These are phyloP conservation scores for Phytophthora macrochlamydospora DNA, from an alignment of 352 stramenopile genomes.

Conservation along the genomic window DNA sequence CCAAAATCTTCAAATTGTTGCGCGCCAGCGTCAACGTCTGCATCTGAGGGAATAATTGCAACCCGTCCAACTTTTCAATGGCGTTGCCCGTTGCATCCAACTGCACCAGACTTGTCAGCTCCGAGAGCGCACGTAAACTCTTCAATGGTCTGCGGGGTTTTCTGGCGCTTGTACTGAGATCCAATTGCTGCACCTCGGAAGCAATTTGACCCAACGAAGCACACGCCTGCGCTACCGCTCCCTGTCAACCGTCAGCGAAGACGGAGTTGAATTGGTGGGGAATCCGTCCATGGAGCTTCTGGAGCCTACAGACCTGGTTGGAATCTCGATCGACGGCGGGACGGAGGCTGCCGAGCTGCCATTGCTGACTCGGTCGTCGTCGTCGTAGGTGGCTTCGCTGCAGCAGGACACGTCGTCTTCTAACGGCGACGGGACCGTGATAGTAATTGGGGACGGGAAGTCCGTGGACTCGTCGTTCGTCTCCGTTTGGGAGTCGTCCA, in stretches of 20 bases:
- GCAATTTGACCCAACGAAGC: conserved; percentile 27
- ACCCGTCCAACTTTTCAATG: conserved; percentile 54
- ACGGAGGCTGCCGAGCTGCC: conserved; percentile 13
- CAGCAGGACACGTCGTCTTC: conserved; percentile 7
- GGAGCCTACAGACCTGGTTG: conserved; percentile 21
- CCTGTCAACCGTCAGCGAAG: conserved; percentile 31
- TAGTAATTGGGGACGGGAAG: conserved; percentile 13
- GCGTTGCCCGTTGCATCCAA: conserved; percentile 75
- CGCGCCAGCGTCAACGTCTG: conserved; percentile 54
- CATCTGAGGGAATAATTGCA: conserved; percentile 58
- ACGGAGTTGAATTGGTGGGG: conserved; percentile 21
- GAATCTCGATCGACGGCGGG: conserved; percentile 15
- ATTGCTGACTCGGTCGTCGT: conserved; percentile 22
- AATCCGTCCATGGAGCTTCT: conserved; percentile 34
- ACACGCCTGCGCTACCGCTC: conserved; percentile 47
- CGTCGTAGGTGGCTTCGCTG: conserved; percentile 16
- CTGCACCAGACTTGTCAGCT: conserved; percentile 53
- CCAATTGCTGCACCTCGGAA: conserved; percentile 36
- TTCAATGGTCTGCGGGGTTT: conserved; percentile 67
- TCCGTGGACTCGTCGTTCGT: conserved; percentile 9
- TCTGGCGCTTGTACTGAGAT: conserved; percentile 54
- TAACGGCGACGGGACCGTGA: conserved; percentile 17
- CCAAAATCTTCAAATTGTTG: conserved; percentile 77
- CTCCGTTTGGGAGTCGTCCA: conserved; percentile 12
- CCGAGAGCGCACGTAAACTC: conserved; percentile 49